Percentiles rank a stretch among this genome's conserved stretches.
These are phyloP conservation scores for Talaromyces sp. DNA, from an alignment of 2,329 filamentous ascomycete species.

Conservation along the genomic window DNA sequence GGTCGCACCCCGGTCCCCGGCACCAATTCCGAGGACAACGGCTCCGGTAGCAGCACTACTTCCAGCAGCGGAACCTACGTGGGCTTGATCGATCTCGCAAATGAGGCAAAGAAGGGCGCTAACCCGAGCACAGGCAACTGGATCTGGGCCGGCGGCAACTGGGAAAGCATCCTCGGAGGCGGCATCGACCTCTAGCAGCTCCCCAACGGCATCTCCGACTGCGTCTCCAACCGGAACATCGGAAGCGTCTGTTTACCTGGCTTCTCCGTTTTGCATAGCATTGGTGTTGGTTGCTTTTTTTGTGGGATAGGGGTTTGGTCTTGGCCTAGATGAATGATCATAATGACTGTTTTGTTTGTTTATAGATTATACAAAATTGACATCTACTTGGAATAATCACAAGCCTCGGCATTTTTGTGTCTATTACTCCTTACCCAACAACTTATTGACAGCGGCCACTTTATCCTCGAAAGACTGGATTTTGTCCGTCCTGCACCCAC, in stretches of 20 bases:
- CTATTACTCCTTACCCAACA: conserved; percentile 37
- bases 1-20: conserved; percentile 36
- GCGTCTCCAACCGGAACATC: neutral
- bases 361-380: neutral
- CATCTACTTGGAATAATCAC: neutral
- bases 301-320: neutral
- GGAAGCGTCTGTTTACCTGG: conserved; percentile 1
- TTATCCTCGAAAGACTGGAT: conserved; percentile 76
- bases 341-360: neutral
- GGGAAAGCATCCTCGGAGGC: conserved; percentile 35
- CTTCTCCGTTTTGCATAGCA: neutral
- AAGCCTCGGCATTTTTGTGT: neutral
- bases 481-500: conserved; percentile 68
- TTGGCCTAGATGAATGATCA: neutral
- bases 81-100: conserved; percentile 32
- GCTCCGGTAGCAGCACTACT: conserved; percentile 18
- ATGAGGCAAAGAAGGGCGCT: conserved; percentile 30
- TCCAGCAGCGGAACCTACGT: conserved; percentile 32
- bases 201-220: neutral
- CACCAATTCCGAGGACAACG: conserved; percentile 18
- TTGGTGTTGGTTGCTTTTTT: conserved; percentile 2
- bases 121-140: conserved; percentile 37
- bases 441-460: conserved; percentile 56
- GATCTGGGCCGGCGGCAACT: conserved; percentile 41
- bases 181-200: conserved; percentile 30